These are phyloP conservation scores for Trichoderma endophyticum DNA, from an alignment of 2,329 filamentous ascomycete genomes.

Conservation along the genomic window DNA sequence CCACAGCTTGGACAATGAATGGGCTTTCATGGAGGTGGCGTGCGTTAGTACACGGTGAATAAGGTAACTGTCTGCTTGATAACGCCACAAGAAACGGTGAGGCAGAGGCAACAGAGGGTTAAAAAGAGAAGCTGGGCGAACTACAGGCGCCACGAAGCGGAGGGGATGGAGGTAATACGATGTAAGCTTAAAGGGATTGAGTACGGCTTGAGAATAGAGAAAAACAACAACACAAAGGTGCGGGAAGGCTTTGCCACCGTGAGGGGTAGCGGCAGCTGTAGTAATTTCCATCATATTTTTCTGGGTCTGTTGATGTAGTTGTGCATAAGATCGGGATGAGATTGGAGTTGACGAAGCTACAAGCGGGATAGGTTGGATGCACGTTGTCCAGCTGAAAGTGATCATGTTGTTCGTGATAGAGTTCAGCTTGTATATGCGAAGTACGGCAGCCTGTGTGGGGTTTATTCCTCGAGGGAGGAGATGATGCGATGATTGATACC, in stretches of 20 bases:
- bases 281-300: background rate
- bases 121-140: background rate
- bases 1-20: background rate
- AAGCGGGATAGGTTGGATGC: background rate
- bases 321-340: background rate
- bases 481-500: background rate
- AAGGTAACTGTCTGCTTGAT: background rate
- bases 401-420: background rate
- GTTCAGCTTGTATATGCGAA: background rate
- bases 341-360: background rate
- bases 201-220: background rate
- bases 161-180: conserved; percentile 13
- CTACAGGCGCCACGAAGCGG: background rate
- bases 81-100: background rate
- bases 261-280: background rate
- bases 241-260: background rate
- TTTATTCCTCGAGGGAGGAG: background rate
- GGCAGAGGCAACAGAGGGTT: background rate
- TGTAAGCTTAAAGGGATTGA: conserved; percentile 15
- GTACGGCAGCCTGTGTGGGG: background rate
- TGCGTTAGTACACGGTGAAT: background rate
- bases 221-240: background rate
- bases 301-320: background rate
- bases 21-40: background rate
- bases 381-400: background rate